Conservation (phyloP, 345 rosid genomes). For the Microthlaspi erraticum region DNA sequence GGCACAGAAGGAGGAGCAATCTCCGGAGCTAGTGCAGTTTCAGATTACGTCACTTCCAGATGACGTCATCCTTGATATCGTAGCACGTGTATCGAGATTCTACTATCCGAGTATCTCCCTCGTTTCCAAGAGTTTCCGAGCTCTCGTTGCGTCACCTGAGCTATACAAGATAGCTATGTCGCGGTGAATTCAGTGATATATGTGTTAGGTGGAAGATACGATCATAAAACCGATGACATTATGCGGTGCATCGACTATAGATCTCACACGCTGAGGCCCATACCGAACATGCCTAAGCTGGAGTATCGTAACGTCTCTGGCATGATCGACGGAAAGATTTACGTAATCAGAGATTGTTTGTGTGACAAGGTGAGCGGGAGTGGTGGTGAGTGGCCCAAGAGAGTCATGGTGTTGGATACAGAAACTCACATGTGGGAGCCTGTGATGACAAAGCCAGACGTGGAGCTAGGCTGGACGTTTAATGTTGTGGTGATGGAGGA, state of each 20-base stretch:
- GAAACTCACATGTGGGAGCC: not conserved
- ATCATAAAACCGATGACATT: too few species aligned
- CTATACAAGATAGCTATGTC: not conserved
- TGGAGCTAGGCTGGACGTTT: not conserved
- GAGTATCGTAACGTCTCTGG: not conserved
- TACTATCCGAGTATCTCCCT: not conserved
- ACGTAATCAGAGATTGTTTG: not conserved
- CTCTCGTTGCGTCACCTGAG: not conserved
- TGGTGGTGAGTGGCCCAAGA: too few species aligned
- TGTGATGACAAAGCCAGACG: not conserved
- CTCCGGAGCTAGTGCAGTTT: too few species aligned
- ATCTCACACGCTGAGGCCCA: not conserved
- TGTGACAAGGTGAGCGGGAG: too few species aligned
- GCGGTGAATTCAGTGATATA: too few species aligned
- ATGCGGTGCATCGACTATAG: not conserved
- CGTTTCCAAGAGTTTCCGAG: not conserved
- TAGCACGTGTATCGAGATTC: not conserved
- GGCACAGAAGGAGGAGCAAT: too few species aligned
- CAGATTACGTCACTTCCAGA: not conserved
- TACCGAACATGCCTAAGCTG: not conserved
- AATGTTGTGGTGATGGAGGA: not conserved
- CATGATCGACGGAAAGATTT: not conserved
- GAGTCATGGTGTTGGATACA: not conserved
- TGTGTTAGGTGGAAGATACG: too few species aligned
- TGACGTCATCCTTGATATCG: not conserved